Evolutionary conservation across 2,329 filamentous ascomycete species (phyloP), one percentile per base, ranked within the genome.

Genomic region (Claviceps cyperi): DNA sequence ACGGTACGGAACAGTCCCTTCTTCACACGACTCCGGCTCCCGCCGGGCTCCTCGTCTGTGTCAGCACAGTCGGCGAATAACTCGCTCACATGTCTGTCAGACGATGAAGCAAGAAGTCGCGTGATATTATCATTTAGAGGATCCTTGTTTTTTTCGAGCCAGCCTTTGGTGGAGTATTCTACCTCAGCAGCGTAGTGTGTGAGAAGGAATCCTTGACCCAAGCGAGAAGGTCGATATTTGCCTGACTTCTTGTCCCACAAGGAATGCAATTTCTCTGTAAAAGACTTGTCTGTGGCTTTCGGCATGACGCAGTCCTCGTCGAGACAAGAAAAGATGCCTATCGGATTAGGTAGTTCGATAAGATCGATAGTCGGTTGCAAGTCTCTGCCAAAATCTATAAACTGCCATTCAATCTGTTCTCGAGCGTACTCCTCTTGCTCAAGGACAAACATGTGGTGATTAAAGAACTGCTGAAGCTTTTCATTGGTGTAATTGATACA

Each of bases 401-500:
- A 98, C 62, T 97, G 89, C 92, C 92, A 98, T 68, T 98, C 92
- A 58, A 98, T 98, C 66, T 96, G 87, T 64, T 98, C 92, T 46
- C 91, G 76, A 8, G 92, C 90, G 65, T 98, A 98, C 65, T 98
- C 92, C 65, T 98, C 92, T 62, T 98, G 92, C 64, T 98, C 92
- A 7, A 98, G 74, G 9, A 98, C 92, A 62, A 98, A 98, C 92
- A 98, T 98, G 71, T 98, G 94, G 64, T 98, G 92, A 61, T 98
- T 98, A 77, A 98, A 98, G 66, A 98, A 98, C 58, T 98, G 92
- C 62, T 98, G 92, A 6, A 98, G 79, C 66, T 96, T 98, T 66
- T 98, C 92, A 68, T 98, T 98, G 54, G 94, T 97, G 68, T 98
- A 98, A 68, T 98, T 98, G 76, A 98, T 98, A 72, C 92, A 98